Base-by-base conservation (phyloP, 805 yeast species). In the Candida stauntonica region DNA sequence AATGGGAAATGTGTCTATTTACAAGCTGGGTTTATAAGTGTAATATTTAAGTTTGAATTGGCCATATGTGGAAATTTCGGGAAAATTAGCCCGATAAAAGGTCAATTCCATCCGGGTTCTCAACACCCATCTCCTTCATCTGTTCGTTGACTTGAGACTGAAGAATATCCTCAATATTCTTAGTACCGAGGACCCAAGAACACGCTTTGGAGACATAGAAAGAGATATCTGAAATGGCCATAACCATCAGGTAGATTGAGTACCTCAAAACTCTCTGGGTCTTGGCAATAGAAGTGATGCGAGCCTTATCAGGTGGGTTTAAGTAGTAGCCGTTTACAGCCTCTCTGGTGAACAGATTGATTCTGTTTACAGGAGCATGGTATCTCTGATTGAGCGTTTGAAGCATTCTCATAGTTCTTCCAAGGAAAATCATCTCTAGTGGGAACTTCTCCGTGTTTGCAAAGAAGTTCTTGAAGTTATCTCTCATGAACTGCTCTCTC, bases 341-440 rank as follows among this genome's bases (percentile, higher is more conserved):
- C 49, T 75, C 78, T 13, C 64, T 59, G 0, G 85, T 84, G 38
- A 84, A 64, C 20, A 80, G 54, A 41, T 77, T 79, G 47, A 84
- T 61, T 41, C 93, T 67, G 55, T 84, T 84, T n/a, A 82, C 81
- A 0, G 89, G 91, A 13, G 86, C 74, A 4, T 81, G 86, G 54
- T 73, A 75, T 26, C 63, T 63, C 47, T 75, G 77, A 55, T 85
- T 84, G 46, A 81, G 59, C 17, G 78, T 79, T 55, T 83, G 91
- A 35, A 85, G 71, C 66, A 84, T 82, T 43, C 89, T 65, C 82
- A 82, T 80, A 9, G 85, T 70, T 51, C 91, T 63, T 38, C 82
- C 76, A 6, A 85, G 61, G 49, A 84, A 83, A 15, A 80, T 66
- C 38, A 84, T 57, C 32, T 77, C 78, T 44, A 78, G 59, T 3